Conservation (phyloP, 352 stramenopile species). For the Globisporangium alternatum region DNA sequence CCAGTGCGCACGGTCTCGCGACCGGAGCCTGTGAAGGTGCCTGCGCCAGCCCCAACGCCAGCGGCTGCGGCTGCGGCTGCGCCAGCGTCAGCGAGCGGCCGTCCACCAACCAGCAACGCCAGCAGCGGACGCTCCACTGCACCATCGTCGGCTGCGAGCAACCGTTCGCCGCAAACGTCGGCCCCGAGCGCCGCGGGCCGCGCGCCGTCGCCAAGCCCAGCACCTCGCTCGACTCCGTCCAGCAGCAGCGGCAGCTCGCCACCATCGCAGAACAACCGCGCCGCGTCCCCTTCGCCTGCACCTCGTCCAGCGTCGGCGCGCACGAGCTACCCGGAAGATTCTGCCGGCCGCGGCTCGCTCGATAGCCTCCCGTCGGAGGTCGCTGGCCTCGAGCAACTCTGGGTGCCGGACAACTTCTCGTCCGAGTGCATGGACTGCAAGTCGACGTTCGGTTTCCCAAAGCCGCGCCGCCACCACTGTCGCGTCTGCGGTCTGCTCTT, state of each 20-base stretch:
- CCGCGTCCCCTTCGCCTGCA: background rate
- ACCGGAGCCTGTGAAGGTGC: slow-evolving; percentile 9
- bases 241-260: slow-evolving; percentile 13
- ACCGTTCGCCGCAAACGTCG: slow-evolving; percentile 28
- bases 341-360: slow-evolving; percentile 41
- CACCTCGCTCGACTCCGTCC: slow-evolving; percentile 15
- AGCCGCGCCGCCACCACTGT: slow-evolving; percentile 81
- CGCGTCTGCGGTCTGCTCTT: slow-evolving; percentile 82
- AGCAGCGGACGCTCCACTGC: slow-evolving; percentile 11
- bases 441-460: slow-evolving; percentile 74
- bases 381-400: slow-evolving; percentile 78
- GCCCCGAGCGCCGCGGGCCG: slow-evolving; percentile 16
- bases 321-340: slow-evolving; percentile 19
- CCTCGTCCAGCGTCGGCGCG: slow-evolving; percentile 16
- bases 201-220: slow-evolving; percentile 10
- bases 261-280: slow-evolving; percentile 10
- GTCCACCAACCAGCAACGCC: slow-evolving; percentile 8
- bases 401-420: slow-evolving; percentile 87
- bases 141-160: slow-evolving; percentile 20
- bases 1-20: slow-evolving; percentile 12
- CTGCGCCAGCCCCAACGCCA: slow-evolving; percentile 18
- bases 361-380: slow-evolving; percentile 55
- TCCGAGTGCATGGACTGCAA: slow-evolving; percentile 88
- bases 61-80: slow-evolving; percentile 10
- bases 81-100: background rate